A percentile compares a stretch with the other conserved stretches of the same genome.
phyloP scores from a whole-genome alignment of 352 stramenopile genomes.

The Globisporangium viniferum region DNA sequence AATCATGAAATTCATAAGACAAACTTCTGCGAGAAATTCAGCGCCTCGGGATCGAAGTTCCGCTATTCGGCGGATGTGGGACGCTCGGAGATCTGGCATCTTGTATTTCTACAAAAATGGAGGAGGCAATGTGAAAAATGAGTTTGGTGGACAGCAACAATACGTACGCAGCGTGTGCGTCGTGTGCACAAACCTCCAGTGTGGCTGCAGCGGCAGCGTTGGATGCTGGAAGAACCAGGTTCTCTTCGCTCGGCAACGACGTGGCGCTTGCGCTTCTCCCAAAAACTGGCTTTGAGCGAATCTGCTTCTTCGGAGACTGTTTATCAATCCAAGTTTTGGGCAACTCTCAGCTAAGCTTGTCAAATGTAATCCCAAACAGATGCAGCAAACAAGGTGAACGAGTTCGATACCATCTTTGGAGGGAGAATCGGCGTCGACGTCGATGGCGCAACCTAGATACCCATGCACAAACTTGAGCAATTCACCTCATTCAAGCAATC shows the following conservation, averaged over 20 bases:
- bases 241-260: not conserved
- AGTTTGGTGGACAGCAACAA: not conserved
- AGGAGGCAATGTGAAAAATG: not conserved
- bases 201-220: not conserved
- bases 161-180: not conserved
- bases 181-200: constrained; percentile 23
- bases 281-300: not conserved
- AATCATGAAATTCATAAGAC: not conserved
- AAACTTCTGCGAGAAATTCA: constrained; percentile 30
- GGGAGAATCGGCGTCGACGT: constrained; percentile 45
- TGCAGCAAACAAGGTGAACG: not conserved
- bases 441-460: constrained; percentile 20
- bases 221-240: not conserved
- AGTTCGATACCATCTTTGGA: constrained; percentile 44
- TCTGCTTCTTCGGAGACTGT: constrained; percentile 48
- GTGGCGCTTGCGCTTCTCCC: constrained; percentile 26
- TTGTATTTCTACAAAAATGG: constrained; percentile 39
- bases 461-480: not conserved
- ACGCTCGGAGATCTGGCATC: constrained; percentile 56
- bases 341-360: not conserved
- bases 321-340: not conserved
- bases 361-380: not conserved
- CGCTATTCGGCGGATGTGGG: constrained; percentile 66
- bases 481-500: too few species aligned
- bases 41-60: constrained; percentile 40